Evolutionary conservation across 208 protist genomes (phyloP).

Genomic region (Zelonia costaricensis): DNA sequence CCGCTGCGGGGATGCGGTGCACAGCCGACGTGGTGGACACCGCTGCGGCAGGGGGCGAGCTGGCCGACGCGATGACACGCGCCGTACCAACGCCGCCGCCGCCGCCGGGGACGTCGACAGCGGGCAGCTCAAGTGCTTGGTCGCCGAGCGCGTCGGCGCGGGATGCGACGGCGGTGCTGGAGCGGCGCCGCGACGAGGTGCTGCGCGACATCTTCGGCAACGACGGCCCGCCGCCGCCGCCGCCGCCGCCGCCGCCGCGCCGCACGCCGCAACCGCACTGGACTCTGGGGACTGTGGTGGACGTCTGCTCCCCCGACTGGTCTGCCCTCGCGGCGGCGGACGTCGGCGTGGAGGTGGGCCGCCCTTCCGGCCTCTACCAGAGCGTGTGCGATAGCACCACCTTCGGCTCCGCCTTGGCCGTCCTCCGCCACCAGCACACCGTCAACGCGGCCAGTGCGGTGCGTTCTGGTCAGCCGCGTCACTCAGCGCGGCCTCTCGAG

Average conservation of each 20-base stretch:
- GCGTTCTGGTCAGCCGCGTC: no score
- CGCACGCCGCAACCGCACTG: not conserved
- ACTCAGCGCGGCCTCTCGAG: not conserved
- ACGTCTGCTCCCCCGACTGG: constrained; percentile 10
- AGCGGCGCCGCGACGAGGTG: not conserved
- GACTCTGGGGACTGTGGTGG: not conserved
- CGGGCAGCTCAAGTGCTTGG: not conserved
- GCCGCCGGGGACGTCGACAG: no score
- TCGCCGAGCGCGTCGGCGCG: not conserved
- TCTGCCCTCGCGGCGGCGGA: not conserved
- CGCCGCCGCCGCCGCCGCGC: not conserved
- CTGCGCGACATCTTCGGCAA: not conserved
- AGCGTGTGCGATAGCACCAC: not conserved
- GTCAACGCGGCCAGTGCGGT: no score
- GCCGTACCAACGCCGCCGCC: not conserved
- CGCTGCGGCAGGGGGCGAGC: no score
- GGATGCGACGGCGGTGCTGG: not conserved
- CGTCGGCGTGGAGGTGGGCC: not conserved
- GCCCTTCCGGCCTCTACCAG: not conserved
- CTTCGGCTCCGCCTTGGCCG: no score
- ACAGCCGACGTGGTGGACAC: not conserved
- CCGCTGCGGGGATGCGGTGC: not conserved
- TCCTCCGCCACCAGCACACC: no score
- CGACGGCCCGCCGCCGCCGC: not conserved
- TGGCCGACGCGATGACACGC: no score